Conservation (phyloP, 495 filamentous ascomycete genomes). For the Bacidia rubella region DNA sequence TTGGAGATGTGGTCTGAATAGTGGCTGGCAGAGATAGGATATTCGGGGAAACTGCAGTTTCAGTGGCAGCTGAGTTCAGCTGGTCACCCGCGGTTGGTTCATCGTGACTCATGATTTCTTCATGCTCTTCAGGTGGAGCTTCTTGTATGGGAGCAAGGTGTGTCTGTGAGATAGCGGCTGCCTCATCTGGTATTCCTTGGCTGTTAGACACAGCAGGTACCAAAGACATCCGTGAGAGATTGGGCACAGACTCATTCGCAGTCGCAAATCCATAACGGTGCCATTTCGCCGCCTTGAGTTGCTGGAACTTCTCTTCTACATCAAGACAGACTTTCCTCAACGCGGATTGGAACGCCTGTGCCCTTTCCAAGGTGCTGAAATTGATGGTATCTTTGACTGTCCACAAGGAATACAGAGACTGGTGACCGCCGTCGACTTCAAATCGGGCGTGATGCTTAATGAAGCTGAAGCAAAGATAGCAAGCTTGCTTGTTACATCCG, state of each 20-base stretch:
- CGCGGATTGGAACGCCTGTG: slow-evolving; percentile 1
- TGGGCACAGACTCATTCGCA: slow-evolving; percentile 2
- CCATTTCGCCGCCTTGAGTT: neutral
- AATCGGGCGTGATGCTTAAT: slow-evolving; percentile 7
- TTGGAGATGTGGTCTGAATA: slow-evolving; percentile 1
- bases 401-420: slow-evolving; percentile 9
- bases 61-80: slow-evolving; percentile 1
- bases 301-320: neutral
- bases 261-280: neutral
- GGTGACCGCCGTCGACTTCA: slow-evolving; percentile 8
- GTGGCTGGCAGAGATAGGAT: neutral
- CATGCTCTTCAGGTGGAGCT: slow-evolving; percentile 3
- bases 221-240: slow-evolving; percentile 4
- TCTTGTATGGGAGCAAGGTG: slow-evolving; percentile 2
- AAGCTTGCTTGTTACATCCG: slow-evolving; percentile 8
- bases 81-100: neutral
- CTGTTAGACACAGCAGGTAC: slow-evolving; percentile 2
- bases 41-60: slow-evolving; percentile 2
- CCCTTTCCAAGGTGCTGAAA: slow-evolving; percentile 4
- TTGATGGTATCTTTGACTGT: slow-evolving; percentile 7
- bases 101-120: slow-evolving; percentile 1
- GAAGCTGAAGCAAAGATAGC: slow-evolving; percentile 8
- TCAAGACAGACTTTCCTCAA: slow-evolving; percentile 4
- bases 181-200: neutral
- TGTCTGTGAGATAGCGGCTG: slow-evolving; percentile 3